These are phyloP conservation scores for Cutaneotrichosporon mucoides DNA, from an alignment of 1,284 basidiomycete genomes.

Conservation along the genomic window DNA sequence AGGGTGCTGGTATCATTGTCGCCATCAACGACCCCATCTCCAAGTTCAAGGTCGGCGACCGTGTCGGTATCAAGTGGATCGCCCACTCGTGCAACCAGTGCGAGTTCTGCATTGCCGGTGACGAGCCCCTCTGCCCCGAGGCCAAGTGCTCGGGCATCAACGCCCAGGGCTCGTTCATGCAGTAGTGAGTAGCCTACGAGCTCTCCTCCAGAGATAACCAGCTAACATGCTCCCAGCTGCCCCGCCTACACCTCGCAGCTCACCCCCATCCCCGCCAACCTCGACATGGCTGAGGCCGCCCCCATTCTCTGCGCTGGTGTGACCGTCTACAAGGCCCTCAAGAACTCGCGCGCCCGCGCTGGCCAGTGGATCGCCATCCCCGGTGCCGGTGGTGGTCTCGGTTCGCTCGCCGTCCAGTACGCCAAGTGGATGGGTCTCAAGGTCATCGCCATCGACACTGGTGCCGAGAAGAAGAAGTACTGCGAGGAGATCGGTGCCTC, in stretches of 20 bases:
- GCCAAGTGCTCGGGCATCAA: conserved; percentile 67
- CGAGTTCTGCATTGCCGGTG: conserved; percentile 66
- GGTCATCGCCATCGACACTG: conserved; percentile 73
- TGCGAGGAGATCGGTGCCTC: conserved; percentile 68
- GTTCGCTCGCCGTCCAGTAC: conserved; percentile 64
- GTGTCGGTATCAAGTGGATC: conserved; percentile 79
- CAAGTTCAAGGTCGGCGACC: conserved; percentile 29
- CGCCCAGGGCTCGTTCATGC: conserved; percentile 35
- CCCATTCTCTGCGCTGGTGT: conserved; percentile 72
- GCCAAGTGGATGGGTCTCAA: conserved; percentile 69
- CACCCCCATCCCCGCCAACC: conserved; percentile 66
- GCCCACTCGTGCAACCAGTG: conserved; percentile 68
- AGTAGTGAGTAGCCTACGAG: conserved; percentile 18
- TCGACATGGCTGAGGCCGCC: conserved; percentile 67
- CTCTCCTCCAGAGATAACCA: neutral
- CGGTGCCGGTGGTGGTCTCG: conserved; percentile 51
- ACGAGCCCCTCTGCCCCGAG: conserved; percentile 60
- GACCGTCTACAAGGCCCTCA: conserved; percentile 69
- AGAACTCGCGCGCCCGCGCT: conserved; percentile 62
- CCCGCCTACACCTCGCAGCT: conserved; percentile 61
- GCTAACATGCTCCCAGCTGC: conserved; percentile 13
- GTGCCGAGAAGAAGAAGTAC: conserved; percentile 68
- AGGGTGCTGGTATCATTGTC: conserved; percentile 57
- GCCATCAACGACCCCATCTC: conserved; percentile 70
- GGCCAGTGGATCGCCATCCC: conserved; percentile 76